These are phyloP conservation scores for Aspergillus neoniger DNA, from an alignment of 2,329 filamentous ascomycete genomes.

Conservation along the genomic window DNA sequence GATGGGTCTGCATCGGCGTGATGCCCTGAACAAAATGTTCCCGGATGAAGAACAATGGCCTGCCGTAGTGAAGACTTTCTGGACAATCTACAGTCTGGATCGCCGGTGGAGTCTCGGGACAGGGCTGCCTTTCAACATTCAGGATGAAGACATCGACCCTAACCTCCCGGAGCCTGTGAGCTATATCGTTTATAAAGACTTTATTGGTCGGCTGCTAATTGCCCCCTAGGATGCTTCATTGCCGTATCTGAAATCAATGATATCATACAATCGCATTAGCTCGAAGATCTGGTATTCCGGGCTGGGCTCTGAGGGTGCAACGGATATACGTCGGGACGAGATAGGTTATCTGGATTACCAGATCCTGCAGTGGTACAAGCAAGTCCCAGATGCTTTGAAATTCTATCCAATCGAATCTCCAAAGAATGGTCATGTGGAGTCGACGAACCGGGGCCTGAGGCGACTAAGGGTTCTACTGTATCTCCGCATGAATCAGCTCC, in stretches of 20 bases:
- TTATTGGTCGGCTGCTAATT: not conserved
- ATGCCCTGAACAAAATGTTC: constrained; percentile 69
- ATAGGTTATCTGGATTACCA: constrained; percentile 81
- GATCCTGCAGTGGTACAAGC: constrained; percentile 82
- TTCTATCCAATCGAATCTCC: constrained; percentile 60
- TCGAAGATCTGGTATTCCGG: constrained; percentile 86
- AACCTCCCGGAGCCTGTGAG: constrained; percentile 75
- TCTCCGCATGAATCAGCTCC: constrained; percentile 83
- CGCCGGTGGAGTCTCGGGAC: constrained; percentile 88
- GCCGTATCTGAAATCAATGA: constrained; percentile 81
- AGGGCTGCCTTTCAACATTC: constrained; percentile 80
- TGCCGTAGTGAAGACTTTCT: constrained; percentile 73
- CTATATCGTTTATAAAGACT: not conserved
- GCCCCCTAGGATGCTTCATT: constrained; percentile 42
- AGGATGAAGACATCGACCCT: constrained; percentile 83
- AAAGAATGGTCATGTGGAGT: constrained; percentile 45
- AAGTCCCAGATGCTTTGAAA: constrained; percentile 65
- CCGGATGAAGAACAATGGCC: constrained; percentile 67
- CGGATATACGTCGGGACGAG: constrained; percentile 69
- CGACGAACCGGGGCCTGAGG: constrained; percentile 65
- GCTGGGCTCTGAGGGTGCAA: constrained; percentile 66
- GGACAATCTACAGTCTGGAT: constrained; percentile 83
- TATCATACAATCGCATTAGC: constrained; percentile 77
- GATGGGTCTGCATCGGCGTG: constrained; percentile 77
- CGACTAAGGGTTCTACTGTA: constrained; percentile 82